phyloP scores from a whole-genome alignment of 164 flowering plant species.

The Buxus sempervirens region DNA sequence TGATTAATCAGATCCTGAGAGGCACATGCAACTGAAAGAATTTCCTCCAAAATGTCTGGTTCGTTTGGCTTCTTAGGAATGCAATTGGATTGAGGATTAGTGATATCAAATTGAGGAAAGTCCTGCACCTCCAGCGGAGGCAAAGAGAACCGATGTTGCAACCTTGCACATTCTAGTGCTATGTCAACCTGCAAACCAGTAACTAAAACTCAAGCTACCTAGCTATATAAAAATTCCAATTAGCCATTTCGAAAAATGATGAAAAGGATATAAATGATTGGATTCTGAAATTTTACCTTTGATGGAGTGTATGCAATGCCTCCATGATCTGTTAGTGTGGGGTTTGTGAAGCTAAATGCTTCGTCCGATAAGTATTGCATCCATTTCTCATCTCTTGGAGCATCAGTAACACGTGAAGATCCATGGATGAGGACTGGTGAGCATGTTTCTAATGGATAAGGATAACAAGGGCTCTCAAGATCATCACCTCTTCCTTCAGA shows the following conservation, averaged over 20 bases:
- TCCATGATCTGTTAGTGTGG: conserved; percentile 33
- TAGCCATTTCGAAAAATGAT: too few species aligned
- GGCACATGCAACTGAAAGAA: conserved; percentile 65
- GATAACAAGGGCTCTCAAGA: conserved; percentile 34
- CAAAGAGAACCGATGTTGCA: conserved; percentile 62
- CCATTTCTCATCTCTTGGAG: conserved; percentile 47
- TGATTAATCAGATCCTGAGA: conserved; percentile 49
- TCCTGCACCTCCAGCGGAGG: conserved; percentile 73
- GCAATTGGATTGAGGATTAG: conserved; percentile 20
- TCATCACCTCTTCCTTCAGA: conserved; percentile 52
- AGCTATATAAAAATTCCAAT: neutral
- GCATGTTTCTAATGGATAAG: conserved; percentile 28
- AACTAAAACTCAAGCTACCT: neutral
- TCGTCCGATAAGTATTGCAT: conserved; percentile 59
- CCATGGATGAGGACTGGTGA: conserved; percentile 25
- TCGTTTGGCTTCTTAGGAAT: conserved; percentile 18
- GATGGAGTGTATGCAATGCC: conserved; percentile 42
- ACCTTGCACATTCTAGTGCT: conserved; percentile 76
- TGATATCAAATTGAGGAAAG: conserved; percentile 34
- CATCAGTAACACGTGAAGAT: conserved; percentile 16
- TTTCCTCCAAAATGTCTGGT: conserved; percentile 54
- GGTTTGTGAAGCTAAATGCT: conserved; percentile 33
- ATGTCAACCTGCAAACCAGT: conserved; percentile 52
- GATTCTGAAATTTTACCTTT: conserved; percentile 32
- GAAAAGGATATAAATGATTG: too few species aligned